Evolutionary conservation across 495 filamentous ascomycete genomes (phyloP), one percentile per base, ranked within the genome.

Genomic region (Xylaria telfairii): DNA sequence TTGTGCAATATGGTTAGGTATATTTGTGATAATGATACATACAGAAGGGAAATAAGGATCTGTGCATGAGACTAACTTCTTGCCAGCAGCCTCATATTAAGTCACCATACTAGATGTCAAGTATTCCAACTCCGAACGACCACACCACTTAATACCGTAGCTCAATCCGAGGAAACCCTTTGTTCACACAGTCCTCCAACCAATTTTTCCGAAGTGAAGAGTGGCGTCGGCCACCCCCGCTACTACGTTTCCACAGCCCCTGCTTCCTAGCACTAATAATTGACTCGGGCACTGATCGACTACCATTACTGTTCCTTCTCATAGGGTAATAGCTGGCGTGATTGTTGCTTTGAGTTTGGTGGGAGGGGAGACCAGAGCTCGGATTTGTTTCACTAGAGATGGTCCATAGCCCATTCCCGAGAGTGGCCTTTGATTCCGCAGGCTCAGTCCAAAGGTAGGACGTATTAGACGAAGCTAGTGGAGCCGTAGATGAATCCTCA

Each of bases 151-250:
- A 77, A 42, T 78, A 78, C 26, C 75, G 66, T n/a, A 78, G 41
- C 53, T 77, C 76, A 42, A 78, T 60, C 62, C 75, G 72, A 51
- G 64, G 46, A 51, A 77, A 75, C 19, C 71, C 72, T 65, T 75
- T 77, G 39, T 75, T 74, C 65, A 61, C 76, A 39, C 73, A 71
- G 56, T 74, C 73, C 6, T 75, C 74, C 7, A 78, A 39, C 76
- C 76, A 77, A 34, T 78, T 70, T 41, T 74, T 74, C 13, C 68
- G 61, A 24, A 56, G 53, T 28, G 7, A 41, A 41, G 65, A n/a
- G 24, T 67, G 65, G 13, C 49, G 26, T 24, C 26, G 21, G 3
- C 53, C 46, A 13, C n/a, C 17, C 21, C 13, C 51, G 17, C 30
- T 46, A 4, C 26, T 17, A 57, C 65, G 70, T 37, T 66, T 71